Evolutionary conservation across 805 yeast genomes (phyloP).

Genomic region (Starmera dryadoides): DNA sequence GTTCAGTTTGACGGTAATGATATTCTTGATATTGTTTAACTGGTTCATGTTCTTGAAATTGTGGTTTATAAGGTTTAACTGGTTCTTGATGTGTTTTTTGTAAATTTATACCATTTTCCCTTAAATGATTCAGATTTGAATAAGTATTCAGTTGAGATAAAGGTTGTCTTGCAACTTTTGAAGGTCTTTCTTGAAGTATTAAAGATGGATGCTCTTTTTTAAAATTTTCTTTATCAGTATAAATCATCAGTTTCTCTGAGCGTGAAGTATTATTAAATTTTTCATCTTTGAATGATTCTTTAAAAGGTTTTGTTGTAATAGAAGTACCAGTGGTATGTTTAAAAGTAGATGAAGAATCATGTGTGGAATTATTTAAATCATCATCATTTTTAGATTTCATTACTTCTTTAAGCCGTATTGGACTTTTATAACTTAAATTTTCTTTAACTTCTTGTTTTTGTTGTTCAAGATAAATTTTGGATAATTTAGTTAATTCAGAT

Average conservation of each 20-base stretch:
- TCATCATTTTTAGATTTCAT: slow-evolving; percentile 15
- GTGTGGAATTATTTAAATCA: not conserved
- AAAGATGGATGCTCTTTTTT: not conserved
- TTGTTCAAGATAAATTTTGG: slow-evolving; percentile 28
- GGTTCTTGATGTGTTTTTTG: slow-evolving; percentile 1
- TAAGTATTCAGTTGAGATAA: slow-evolving; percentile 11
- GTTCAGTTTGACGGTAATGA: slow-evolving; percentile 13
- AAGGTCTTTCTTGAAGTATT: slow-evolving; percentile 5
- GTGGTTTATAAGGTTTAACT: slow-evolving; percentile 1
- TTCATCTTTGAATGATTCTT: slow-evolving; percentile 2
- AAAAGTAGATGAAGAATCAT: too few relatives aligned
- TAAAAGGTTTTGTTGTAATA: slow-evolving; percentile 2
- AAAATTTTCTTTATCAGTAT: slow-evolving; percentile 11
- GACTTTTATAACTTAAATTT: slow-evolving; percentile 12
- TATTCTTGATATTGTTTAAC: slow-evolving; percentile 8
- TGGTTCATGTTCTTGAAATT: slow-evolving; percentile 1
- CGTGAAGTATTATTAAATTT: not conserved
- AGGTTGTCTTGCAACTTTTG: slow-evolving; percentile 10
- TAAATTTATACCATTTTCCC: not conserved
- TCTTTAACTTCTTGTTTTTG: slow-evolving; percentile 26
- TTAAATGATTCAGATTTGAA: slow-evolving; percentile 4
- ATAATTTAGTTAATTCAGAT: slow-evolving; percentile 27
- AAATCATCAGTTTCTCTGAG: slow-evolving; percentile 1
- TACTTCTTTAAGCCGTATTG: slow-evolving; percentile 15
- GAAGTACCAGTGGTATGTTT: slow-evolving; percentile 3